Evolutionary conservation across 768 basidiomycete genomes (phyloP).

Genomic region (Naematelia aurantialba): DNA sequence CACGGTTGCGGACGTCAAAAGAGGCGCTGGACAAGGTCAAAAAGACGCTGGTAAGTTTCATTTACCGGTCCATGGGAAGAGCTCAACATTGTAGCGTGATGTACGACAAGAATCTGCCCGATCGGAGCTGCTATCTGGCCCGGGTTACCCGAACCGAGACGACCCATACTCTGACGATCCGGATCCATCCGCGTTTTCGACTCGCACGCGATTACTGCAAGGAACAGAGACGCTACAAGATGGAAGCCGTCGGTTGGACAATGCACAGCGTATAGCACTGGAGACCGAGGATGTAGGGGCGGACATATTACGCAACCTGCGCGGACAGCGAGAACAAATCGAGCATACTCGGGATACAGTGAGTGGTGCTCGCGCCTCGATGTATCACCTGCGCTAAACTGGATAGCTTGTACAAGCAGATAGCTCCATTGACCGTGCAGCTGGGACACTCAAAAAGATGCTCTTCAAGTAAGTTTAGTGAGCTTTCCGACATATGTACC

Average conservation of each 20-base stretch:
- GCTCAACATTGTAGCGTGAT: constrained; percentile 57
- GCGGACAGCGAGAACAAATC: constrained; percentile 87
- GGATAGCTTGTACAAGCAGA: constrained; percentile 83
- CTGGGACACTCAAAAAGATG: constrained; percentile 91
- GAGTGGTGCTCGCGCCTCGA: constrained; percentile 44
- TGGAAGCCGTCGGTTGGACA: constrained; percentile 72
- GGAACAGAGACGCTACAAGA: constrained; percentile 77
- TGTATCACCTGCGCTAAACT: no score
- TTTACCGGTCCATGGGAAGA: background rate
- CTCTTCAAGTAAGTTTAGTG: constrained; percentile 69
- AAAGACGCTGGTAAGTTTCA: constrained; percentile 57
- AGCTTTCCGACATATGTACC: constrained; percentile 1
- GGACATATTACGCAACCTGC: constrained; percentile 79
- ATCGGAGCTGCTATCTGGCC: constrained; percentile 65
- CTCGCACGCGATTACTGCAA: constrained; percentile 67
- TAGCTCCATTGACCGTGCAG: constrained; percentile 81
- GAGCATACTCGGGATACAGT: constrained; percentile 88
- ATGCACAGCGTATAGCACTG: constrained; percentile 84
- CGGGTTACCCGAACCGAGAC: constrained; percentile 54
- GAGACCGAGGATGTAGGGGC: constrained; percentile 96
- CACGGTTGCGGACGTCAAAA: constrained; percentile 71
- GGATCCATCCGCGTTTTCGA: constrained; percentile 56
- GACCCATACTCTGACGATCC: constrained; percentile 58
- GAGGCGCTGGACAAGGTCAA: constrained; percentile 72
- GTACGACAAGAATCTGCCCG: constrained; percentile 67